Evolutionary conservation across 2,329 filamentous ascomycete species (phyloP), one percentile per base, ranked within the genome.

Genomic region (Fusarium gaditjirri): DNA sequence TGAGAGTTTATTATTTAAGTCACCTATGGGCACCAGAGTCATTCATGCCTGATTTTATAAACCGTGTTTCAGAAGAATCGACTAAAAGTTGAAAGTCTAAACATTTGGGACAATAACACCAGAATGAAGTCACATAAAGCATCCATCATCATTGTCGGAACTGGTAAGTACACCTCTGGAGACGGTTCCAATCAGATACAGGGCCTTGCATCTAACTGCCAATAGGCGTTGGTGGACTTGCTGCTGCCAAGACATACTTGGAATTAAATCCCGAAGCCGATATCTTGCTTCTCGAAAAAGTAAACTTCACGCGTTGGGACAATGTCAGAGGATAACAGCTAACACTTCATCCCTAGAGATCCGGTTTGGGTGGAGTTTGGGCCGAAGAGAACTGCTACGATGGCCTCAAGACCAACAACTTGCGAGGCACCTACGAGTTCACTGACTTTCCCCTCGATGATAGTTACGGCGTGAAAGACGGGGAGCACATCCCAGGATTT

Each of bases 71-170:
- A n/a, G 10, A 2, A 4, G 3, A 31, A 6, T 10, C 10, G 0
- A 12, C 10, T 6, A n/a, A 2, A 47, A 16, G 10, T 3, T 2
- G 0, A 12, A 17, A 29, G 6, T 3, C 2, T 5, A 19, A 1
- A 0, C 2, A 25, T 3, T 1, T 6, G 2, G 12, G 12, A 35
- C 14, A 36, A 11, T 3, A 36, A 6, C 2, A 25, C 16, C n/a
- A 52, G 6, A 1, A 52, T 52, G 47, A 52, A 36, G 23, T 4
- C 17, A 25, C 8, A 36, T 6, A 35, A 17, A 11, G 23, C 31
- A 12, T 36, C 47, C 0, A 2, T 52, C 2, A 52, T 52, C 0
- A 52, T 52, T 23, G 0, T 52, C 4, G 47, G 47, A 3, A 52
- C 47, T 12, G 47, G 47, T 52, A 2, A 36, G 29, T 23, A 23